phyloP scores from a whole-genome alignment of 2,329 filamentous ascomycete genomes.

The Rachicladosporium sp. region DNA sequence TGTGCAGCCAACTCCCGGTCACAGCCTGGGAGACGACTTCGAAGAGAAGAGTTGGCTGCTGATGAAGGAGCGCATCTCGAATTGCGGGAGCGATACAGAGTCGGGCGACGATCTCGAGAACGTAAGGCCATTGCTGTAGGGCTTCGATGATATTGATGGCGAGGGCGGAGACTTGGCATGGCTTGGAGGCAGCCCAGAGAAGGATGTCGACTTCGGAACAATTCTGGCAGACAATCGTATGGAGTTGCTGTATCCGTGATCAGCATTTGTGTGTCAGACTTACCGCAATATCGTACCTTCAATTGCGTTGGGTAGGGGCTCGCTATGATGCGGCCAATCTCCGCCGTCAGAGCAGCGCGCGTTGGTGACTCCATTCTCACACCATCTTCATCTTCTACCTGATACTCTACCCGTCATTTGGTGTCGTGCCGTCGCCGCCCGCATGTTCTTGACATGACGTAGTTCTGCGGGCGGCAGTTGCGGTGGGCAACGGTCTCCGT shows the following conservation, averaged over 20 bases:
- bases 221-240: constrained; percentile 20
- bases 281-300: constrained; percentile 8
- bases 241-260: constrained; percentile 20
- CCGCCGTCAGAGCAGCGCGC: constrained; percentile 8
- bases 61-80: constrained; percentile 20
- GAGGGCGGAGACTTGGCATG: constrained; percentile 37
- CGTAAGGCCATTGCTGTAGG: constrained; percentile 39
- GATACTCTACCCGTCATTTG: too few species aligned
- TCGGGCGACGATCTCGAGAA: constrained; percentile 36
- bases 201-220: constrained; percentile 26
- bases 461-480: too few species aligned
- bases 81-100: constrained; percentile 26
- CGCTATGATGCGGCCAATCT: constrained; percentile 18
- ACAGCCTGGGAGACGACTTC: constrained; percentile 17
- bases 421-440: too few species aligned
- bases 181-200: constrained; percentile 36
- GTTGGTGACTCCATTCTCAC: too few species aligned
- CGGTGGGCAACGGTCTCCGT: too few species aligned
- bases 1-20: constrained; percentile 12
- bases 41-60: constrained; percentile 20
- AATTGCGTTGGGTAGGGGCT: constrained; percentile 24
- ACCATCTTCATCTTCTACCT: too few species aligned
- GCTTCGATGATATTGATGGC: constrained; percentile 36
- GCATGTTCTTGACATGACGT: too few species aligned
- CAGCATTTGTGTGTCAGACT: too few species aligned